Conservation (phyloP, 768 basidiomycete species). For the Hydnomerulius pinastri region DNA sequence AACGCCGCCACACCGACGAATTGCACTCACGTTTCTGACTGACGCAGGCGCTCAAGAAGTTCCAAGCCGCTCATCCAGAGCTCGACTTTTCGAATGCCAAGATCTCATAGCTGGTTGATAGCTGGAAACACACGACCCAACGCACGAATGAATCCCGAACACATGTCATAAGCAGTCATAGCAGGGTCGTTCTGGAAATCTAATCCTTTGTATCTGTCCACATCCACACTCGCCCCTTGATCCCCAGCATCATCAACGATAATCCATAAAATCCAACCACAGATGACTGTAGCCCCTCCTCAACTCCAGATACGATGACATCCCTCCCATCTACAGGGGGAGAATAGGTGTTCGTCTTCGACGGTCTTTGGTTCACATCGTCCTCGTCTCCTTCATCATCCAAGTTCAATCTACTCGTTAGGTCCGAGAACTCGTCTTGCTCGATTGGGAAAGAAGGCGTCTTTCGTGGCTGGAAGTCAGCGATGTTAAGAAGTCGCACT, state of each 20-base stretch:
- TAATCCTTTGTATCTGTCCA: slow-evolving; percentile 25
- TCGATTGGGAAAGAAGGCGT: slow-evolving; percentile 44
- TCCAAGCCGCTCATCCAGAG: slow-evolving; percentile 89
- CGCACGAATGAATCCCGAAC: neutral
- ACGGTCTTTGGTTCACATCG: slow-evolving; percentile 7
- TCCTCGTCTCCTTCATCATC: slow-evolving; percentile 29
- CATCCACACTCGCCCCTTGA: slow-evolving; percentile 24
- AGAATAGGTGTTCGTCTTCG: slow-evolving; percentile 12
- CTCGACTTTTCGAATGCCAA: slow-evolving; percentile 93
- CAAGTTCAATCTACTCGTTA: slow-evolving; percentile 26
- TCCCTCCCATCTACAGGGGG: slow-evolving; percentile 22
- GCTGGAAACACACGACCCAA: neutral
- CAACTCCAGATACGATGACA: slow-evolving; percentile 16
- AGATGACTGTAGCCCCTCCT: slow-evolving; percentile 38
- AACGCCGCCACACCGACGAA: neutral
- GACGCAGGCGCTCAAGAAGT: slow-evolving; percentile 76
- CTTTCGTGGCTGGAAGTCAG: slow-evolving; percentile 45
- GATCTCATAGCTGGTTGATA: slow-evolving; percentile 56
- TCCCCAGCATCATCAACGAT: slow-evolving; percentile 23
- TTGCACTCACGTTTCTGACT: no score
- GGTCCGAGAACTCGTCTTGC: slow-evolving; percentile 20
- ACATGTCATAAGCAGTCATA: neutral
- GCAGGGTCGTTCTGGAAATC: neutral
- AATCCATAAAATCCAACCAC: slow-evolving; percentile 45
- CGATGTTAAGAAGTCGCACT: slow-evolving; percentile 48